Percentiles rank a stretch among this genome's conserved stretches.
phyloP scores from a whole-genome alignment of 768 basidiomycete species.

The Mycena indigotica region DNA sequence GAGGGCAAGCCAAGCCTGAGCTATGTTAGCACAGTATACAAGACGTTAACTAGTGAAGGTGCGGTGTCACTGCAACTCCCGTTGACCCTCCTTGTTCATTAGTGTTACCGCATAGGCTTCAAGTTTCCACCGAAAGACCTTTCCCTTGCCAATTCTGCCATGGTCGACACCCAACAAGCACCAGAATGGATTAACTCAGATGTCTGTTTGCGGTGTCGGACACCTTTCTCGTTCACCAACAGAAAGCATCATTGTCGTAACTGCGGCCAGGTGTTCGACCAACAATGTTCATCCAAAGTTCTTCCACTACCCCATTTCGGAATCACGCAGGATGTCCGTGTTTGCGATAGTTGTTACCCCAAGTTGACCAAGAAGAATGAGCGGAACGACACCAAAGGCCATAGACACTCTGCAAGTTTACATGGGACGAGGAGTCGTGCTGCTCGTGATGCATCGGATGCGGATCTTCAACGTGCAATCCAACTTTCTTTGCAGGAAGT shows the following conservation, averaged over 20 bases:
- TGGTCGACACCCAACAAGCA: conserved; percentile 89
- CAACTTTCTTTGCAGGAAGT: conserved; percentile 86
- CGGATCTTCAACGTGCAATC: conserved; percentile 92
- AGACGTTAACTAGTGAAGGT: conserved; percentile 77
- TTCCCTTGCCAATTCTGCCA: conserved; percentile 68
- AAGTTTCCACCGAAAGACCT: conserved; percentile 83
- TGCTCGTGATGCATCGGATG: conserved; percentile 70
- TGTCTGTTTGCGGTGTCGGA: conserved; percentile 89
- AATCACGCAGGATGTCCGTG: conserved; percentile 87
- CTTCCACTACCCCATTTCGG: conserved; percentile 91
- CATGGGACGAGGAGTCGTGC: conserved; percentile 56
- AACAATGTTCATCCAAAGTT: conserved; percentile 83
- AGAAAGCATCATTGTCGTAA: conserved; percentile 98
- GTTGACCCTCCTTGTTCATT: background rate
- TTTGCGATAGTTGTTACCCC: conserved; percentile 88
- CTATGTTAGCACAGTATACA: conserved; percentile 83
- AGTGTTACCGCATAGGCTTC: too few species aligned
- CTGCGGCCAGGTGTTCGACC: conserved; percentile 96
- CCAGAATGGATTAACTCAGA: conserved; percentile 99
- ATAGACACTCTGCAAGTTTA: conserved; percentile 57
- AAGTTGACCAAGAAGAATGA: conserved; percentile 73
- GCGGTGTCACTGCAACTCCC: conserved; percentile 22
- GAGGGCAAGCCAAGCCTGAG: conserved; percentile 73
- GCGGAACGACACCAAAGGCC: conserved; percentile 53
- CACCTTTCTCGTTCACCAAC: conserved; percentile 91